Evolutionary conservation across 306 rosid species (phyloP).

Genomic region (Acacia melanoxylon): DNA sequence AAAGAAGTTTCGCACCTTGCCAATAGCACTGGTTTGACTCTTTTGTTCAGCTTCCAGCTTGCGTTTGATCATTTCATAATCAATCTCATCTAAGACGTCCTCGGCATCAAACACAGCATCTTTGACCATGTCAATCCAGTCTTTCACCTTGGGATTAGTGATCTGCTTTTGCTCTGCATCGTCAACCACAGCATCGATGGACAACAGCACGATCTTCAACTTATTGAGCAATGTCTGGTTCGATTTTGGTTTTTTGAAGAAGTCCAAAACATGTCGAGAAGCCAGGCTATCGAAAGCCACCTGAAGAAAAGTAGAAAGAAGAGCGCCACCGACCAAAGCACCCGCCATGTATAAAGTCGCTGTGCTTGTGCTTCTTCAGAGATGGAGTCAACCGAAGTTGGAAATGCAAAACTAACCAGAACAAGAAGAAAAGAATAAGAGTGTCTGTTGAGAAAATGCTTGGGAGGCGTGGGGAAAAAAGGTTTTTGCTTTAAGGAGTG

Average conservation of each 20-base stretch:
- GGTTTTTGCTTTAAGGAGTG: no score
- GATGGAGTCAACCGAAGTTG: not conserved
- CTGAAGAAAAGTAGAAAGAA: conserved; percentile 32
- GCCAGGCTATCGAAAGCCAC: conserved; percentile 27
- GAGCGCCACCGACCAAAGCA: conserved; percentile 25
- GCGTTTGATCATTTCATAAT: not conserved
- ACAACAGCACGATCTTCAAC: not conserved
- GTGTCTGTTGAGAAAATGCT: no score
- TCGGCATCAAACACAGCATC: conserved; percentile 12
- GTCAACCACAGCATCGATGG: not conserved
- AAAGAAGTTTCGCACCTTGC: conserved; percentile 20
- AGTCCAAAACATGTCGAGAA: not conserved
- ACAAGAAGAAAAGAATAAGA: no score
- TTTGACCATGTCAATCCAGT: conserved; percentile 22
- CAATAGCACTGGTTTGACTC: not conserved
- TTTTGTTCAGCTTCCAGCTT: conserved; percentile 10
- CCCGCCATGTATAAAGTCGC: conserved; percentile 6
- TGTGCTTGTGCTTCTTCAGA: not conserved
- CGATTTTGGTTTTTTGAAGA: not conserved
- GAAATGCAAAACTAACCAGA: not conserved
- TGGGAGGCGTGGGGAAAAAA: no score
- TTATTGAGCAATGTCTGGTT: not conserved
- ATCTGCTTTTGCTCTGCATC: conserved; percentile 37
- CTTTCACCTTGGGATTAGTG: not conserved
- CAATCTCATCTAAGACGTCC: conserved; percentile 10